Base-by-base conservation (phyloP, 2,329 filamentous ascomycete species). In the Fusarium metavorans region DNA sequence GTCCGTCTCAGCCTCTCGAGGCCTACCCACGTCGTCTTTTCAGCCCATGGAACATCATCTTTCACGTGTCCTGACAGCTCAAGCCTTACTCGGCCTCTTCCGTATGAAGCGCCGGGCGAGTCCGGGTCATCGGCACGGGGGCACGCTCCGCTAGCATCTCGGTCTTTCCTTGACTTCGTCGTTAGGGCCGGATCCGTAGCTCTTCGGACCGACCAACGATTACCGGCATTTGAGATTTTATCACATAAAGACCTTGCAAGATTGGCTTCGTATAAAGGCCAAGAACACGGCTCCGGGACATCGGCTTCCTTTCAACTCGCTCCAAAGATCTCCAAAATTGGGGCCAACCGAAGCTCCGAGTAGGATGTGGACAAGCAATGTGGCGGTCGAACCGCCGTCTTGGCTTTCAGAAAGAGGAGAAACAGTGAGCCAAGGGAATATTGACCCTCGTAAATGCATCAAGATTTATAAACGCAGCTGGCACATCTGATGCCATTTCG, bases 121-220 rank as follows among this genome's bases (percentile, higher is more conserved):
- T n/a, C 68, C 68, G 62, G 61, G 34, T 48, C 54, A 64, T 73
- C 62, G 68, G 72, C 66, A 65, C 72, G 60, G 64, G 18, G 62
- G 16, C 20, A 35, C 43, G 30, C 64, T 66, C 20, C 20, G 10
- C 16, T 30, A n/a, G 23, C 25, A 34, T 41, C 45, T 72, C 71
- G 70, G 37, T 20, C 43, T 35, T 25, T 61, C 25, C 48, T 25
- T 41, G 27, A 52, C 64, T 25, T n/a, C 16, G 35, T 37, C 48
- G 69, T 43, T 56, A 66, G 48, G 48, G 61, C 68, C 41, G 39
- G 34, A 39, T 54, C 60, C 50, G 50, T 48, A 34, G 9, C 16
- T 18, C 25, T n/a, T 43, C 18, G 16, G 34, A 25, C 11, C 18
- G 13, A 54, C 23, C 27, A 27, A 43, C 57, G 35, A 39, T 35